These are phyloP conservation scores for Plantago major DNA, from an alignment of 257 asterid species.

Conservation along the genomic window DNA sequence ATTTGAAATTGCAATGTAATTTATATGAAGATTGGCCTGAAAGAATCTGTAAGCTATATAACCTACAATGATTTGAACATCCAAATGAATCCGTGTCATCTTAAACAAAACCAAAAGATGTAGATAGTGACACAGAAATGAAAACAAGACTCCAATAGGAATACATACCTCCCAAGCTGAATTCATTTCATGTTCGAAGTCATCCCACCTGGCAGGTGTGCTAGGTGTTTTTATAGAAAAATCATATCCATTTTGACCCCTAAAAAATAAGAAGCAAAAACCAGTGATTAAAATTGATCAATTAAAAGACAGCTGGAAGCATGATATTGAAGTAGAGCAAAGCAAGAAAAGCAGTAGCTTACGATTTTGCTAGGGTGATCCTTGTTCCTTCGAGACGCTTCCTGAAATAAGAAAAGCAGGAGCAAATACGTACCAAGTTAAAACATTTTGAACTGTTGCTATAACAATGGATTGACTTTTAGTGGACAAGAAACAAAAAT, in stretches of 20 bases:
- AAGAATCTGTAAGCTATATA: background rate
- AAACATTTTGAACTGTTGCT: conserved; percentile 7
- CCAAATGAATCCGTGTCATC: no score
- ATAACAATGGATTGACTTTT: conserved; percentile 14
- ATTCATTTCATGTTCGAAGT: conserved; percentile 82
- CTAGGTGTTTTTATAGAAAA: conserved; percentile 74
- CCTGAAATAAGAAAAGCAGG: conserved; percentile 48
- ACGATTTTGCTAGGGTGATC: conserved; percentile 68
- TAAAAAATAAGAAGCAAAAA: conserved; percentile 26
- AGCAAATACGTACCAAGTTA: conserved; percentile 16
- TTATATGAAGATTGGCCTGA: background rate
- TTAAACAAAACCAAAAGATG: no score
- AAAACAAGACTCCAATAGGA: conserved; percentile 6
- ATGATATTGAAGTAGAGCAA: conserved; percentile 10
- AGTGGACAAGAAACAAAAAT: conserved; percentile 13
- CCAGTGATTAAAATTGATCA: conserved; percentile 17
- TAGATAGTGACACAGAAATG: background rate
- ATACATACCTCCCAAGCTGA: conserved; percentile 90
- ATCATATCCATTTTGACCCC: conserved; percentile 79
- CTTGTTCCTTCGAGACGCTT: conserved; percentile 94
- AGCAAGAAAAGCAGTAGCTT: conserved; percentile 20
- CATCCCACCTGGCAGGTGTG: conserved; percentile 88
- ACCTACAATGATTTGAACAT: no score
- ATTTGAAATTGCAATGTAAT: background rate
- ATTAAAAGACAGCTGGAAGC: conserved; percentile 3